Base-by-base conservation (phyloP, 768 basidiomycete species). In the Auriculariales sp. region DNA sequence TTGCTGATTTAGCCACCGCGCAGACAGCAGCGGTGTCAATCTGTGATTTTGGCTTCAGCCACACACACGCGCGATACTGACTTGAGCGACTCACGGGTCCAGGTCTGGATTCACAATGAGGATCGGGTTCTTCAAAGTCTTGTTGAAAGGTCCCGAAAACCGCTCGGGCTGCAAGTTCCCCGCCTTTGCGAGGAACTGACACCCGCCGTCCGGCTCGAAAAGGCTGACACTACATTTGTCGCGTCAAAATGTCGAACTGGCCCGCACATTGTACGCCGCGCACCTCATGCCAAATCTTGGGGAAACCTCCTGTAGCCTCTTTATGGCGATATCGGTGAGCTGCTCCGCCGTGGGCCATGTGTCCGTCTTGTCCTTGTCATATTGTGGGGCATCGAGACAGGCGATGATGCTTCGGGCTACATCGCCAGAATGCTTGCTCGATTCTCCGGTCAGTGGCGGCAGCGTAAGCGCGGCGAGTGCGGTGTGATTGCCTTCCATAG, bases 381-480 rank as follows among this genome's bases (percentile, higher is more conserved):
- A 49, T 11, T 34, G 34, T 14, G 50, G 47, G 3, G 28, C 32
- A 30, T 56, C 55, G 31, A 47, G 46, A 53, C 55, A 56, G 1
- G 53, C 33, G 25, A 56, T 50, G 22, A 46, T 50, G 5, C 36
- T 36, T 19, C 54, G 52, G 27, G 54, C 52, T 9, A 53, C 36
- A 22, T 50, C 48, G 3, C 29, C 31, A 24, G n/a, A n/a, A n/a
- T n/a, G n/a, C n/a, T n/a, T n/a, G n/a, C n/a, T n/a, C n/a, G 39
- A 25, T 19, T 22, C 14, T 32, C 9, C 9, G 0, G 19, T 12
- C 39, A 44, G 5, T 5, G 39, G 3, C 2, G 47, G 29, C 14
- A 36, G 11, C 28, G 33, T 46, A 14, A 49, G 27, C 15, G 3
- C 3, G 3, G 34, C 33, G 29, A 53, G 30, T 4, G 22, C 11